Evolutionary conservation across 352 stramenopile species (phyloP), one percentile per base, ranked within the genome.

Genomic region (Globisporangium ultimum): DNA sequence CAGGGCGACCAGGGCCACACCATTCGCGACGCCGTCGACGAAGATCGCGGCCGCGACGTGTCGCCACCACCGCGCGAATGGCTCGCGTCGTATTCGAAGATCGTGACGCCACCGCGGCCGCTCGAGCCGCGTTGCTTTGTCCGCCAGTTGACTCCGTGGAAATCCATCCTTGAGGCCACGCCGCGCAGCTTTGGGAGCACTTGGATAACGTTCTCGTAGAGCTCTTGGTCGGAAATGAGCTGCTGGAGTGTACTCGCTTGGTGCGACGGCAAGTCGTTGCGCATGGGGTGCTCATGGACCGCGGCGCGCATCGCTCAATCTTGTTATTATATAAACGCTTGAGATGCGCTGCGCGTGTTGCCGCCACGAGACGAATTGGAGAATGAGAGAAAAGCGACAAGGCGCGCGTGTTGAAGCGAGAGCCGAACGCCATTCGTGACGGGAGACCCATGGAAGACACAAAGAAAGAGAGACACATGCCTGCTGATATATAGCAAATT

Each of bases 171-270:
- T 4, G 64, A 18, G 13, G 57, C 49, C n/a, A 66, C 58, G 1
- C 58, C 70, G 18, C 62, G 60, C n/a, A 76, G 52, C 41, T 71
- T 61, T 28, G 68, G 64, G 24, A 76, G 46, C 22, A 72, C 68
- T 45, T 63, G 58, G 24, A 63, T 46, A 18, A 55, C 64, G 56
- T 67, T 58, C 42, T 70, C 58, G 28, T 64, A 64, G 46, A 76
- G 61, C 57, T 72, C 53, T 18, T 58, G 55, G 38, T 76, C 68
- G 14, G 60, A 63, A 18, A 76, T 47, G 9, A 72, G 58, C 52
- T 76, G 64, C 18, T 65, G 63, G 20, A 72, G 63, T 10, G 38
- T 45, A 42, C 60, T 59, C 41, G 53, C 36, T 21, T 55, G 34
- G 5, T 40, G 17, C 13, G 17, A 61, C 8, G 53, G 51, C 13